Evolutionary conservation across 805 yeast genomes (phyloP), one percentile per base, ranked within the genome.

Genomic region (Ogataea nitratoaversa): DNA sequence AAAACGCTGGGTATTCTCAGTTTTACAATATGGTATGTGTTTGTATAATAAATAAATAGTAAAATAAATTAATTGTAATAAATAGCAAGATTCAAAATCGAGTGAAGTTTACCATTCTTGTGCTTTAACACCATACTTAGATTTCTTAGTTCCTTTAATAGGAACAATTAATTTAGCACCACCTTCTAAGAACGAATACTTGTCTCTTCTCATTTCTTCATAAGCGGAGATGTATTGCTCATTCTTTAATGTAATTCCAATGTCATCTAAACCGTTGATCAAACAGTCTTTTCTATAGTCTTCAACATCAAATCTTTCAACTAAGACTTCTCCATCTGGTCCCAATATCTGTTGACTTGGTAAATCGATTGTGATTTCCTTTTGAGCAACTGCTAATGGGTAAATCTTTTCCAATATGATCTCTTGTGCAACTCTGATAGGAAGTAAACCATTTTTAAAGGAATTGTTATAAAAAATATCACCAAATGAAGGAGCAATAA

Each of bases 401-500:
- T 81, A 72, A 39, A 93, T 72, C 66, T 84, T 87, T 42, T 70
- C 73, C 31, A 67, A 54, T 50, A 93, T 93, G 9, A 77, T 72
- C 14, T 82, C 84, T 56, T 82, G 89, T 19, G 89, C 84, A n/a
- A 93, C 59, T 68, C 96, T 80, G 57, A 93, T 88, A 43, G 98
- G 98, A 50, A 93, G 71, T 63, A 93, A 73, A 34, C 96, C 96
- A 67, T 93, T 93, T 72, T 93, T 93, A 73, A 86, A 86, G 40
- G 97, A 90, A 73, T 93, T 93, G 72, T 86, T 93, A 79, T 87
- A 90, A 74, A 93, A 93, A 56, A 93, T 93, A 67, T 93, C 99
- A 64, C 98, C 99, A 54, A 91, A 93, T 0, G 97, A 89, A 42
- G 98, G 99, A 5, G 98, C 98, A 64, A 93, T 90, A 59, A 93